Percentiles rank a stretch among this genome's conserved stretches.
phyloP scores from a whole-genome alignment of 2,329 filamentous ascomycete species.

The Fusarium stilboides region DNA sequence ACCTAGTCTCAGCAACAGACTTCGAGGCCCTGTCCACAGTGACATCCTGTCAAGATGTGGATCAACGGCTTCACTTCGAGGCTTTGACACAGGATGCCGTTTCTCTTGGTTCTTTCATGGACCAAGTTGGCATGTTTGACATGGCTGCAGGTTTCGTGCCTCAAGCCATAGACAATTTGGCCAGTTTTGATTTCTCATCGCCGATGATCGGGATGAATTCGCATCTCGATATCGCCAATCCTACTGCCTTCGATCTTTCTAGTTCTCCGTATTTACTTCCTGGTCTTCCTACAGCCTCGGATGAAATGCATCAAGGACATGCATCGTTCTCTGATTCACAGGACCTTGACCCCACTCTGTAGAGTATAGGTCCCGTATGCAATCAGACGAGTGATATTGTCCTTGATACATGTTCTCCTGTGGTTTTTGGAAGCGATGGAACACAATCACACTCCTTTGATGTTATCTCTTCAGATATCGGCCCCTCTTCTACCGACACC shows the following conservation, averaged over 20 bases:
- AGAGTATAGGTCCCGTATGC: constrained; percentile 25
- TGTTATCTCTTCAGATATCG: background rate
- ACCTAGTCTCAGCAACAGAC: constrained; percentile 21
- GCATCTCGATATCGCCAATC: background rate
- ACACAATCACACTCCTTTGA: constrained; percentile 7
- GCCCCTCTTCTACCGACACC: background rate
- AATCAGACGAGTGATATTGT: constrained; percentile 8
- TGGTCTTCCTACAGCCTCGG: background rate
- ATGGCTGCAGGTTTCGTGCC: background rate
- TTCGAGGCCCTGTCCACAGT: constrained; percentile 9
- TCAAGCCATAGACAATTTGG: background rate
- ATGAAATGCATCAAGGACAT: constrained; percentile 1
- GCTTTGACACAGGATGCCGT: background rate
- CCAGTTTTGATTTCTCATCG: background rate
- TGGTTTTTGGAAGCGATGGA: background rate
- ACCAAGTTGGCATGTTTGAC: constrained; percentile 6
- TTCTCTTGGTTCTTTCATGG: constrained; percentile 16
- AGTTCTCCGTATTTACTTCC: background rate
- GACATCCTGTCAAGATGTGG: constrained; percentile 21
- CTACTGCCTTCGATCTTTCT: background rate
- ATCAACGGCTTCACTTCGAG: constrained; percentile 7
- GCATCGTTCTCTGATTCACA: constrained; percentile 12
- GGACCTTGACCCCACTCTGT: constrained; percentile 27
- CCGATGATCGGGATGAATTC: constrained; percentile 6
- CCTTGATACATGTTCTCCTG: background rate